Conservation (phyloP, 2,329 filamentous ascomycete genomes). For the Epichloe gansuensis region DNA sequence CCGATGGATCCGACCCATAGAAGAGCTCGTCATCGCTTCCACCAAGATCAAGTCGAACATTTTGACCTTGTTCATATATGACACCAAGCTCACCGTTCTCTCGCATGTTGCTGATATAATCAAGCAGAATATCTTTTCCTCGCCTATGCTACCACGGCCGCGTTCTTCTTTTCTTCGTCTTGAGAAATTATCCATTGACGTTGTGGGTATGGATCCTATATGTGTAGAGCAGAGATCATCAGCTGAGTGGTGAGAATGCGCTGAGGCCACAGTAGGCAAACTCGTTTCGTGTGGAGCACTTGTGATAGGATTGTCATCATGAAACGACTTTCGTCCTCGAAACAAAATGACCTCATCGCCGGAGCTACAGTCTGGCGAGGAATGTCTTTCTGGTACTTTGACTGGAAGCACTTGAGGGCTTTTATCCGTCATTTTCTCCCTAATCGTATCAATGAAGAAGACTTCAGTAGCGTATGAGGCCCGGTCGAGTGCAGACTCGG, state of each 20-base stretch:
- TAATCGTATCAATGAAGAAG: slow-evolving; percentile 28
- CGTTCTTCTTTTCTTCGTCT: neutral
- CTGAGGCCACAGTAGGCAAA: neutral
- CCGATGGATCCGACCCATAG: neutral
- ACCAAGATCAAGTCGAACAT: slow-evolving; percentile 21
- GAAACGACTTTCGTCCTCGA: slow-evolving; percentile 34
- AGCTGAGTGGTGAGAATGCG: neutral
- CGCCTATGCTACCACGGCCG: neutral
- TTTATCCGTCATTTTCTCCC: slow-evolving; percentile 11
- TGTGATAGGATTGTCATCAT: neutral
- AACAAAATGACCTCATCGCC: slow-evolving; percentile 61
- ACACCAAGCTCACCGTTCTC: slow-evolving; percentile 45
- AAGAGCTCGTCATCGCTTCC: slow-evolving; percentile 14
- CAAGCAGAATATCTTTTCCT: slow-evolving; percentile 46
- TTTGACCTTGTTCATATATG: slow-evolving; percentile 48
- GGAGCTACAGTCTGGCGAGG: slow-evolving; percentile 27
- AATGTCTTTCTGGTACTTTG: slow-evolving; percentile 10
- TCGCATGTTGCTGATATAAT: slow-evolving; percentile 59
- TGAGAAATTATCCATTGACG: neutral
- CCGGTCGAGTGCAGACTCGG: neutral
- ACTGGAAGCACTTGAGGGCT: neutral
- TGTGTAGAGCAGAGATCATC: neutral
- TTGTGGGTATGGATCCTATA: neutral
- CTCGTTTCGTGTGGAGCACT: neutral
- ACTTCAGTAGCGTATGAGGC: no score